Base-by-base conservation (phyloP, 2,329 filamentous ascomycete species). In the Septoria linicola region DNA sequence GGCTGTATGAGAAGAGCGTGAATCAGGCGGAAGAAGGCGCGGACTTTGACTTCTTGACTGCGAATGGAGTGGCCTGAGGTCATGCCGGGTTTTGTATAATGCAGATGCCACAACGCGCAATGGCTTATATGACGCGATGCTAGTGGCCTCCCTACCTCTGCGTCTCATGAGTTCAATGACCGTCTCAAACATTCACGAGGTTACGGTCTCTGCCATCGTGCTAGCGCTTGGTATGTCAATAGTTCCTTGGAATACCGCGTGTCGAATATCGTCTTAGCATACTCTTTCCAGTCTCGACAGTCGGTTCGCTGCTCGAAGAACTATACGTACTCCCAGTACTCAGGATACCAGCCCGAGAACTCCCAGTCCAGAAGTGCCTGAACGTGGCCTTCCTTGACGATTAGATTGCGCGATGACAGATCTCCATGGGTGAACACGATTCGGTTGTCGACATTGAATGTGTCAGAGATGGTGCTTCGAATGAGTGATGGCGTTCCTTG, bases 41-140 rank as follows among this genome's bases (percentile, higher is more conserved):
- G 0, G 81, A 85, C 62, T 84, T 85, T 67, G 80, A 80, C 54
- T 84, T 85, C 51, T 65, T 85, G 47, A 82, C 63, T 7, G 64
- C 65, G 6, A 55, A 45, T 35, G 45, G 51, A 4, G 35, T 41
- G 2, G 44, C 44, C 13, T 48, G 17, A 39, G 14, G 8, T 13
- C 5, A 27, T 27, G 23, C 5, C 23, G 10, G 23, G 23, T 5
- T 27, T 5, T 27, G 23, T 27, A 10, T 27, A 10, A 5, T 10
- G 10, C 5, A 27, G 23, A n/a, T n/a, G n/a, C n/a, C n/a, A n/a
- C n/a, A n/a, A n/a, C n/a, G n/a, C n/a, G n/a, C n/a, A n/a, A n/a
- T n/a, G n/a, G n/a, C n/a, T n/a, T n/a, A n/a, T n/a, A n/a, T n/a
- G n/a, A n/a, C n/a, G n/a, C n/a, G n/a, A n/a, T n/a, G n/a, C n/a